Evolutionary conservation across 495 filamentous ascomycete species (phyloP).

Genomic region (Penicillium flavigenum): DNA sequence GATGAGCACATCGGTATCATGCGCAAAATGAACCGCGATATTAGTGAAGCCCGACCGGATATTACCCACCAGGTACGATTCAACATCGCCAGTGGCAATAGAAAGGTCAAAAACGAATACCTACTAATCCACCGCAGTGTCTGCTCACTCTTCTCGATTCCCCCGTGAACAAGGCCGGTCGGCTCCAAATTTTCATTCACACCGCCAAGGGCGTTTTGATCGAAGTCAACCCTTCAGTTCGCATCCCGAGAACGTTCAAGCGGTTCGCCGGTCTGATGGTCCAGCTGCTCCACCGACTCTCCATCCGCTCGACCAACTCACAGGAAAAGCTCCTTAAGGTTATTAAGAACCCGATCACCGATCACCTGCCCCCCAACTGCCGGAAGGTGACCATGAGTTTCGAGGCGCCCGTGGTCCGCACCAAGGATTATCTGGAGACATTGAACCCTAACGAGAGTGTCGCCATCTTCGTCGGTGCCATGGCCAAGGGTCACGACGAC

Average conservation of each 20-base stretch:
- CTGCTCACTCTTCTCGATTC: slow-evolving; percentile 96
- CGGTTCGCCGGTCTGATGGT: slow-evolving; percentile 98
- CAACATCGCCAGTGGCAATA: neutral
- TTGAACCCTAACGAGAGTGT: slow-evolving; percentile 83
- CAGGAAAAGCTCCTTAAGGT: slow-evolving; percentile 97
- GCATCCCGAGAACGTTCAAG: slow-evolving; percentile 97
- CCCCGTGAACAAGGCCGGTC: slow-evolving; percentile 96
- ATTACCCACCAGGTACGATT: slow-evolving; percentile 91
- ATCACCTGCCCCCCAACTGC: slow-evolving; percentile 95
- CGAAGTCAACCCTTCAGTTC: slow-evolving; percentile 93
- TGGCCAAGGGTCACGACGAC: slow-evolving; percentile 94
- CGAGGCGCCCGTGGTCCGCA: slow-evolving; percentile 81
- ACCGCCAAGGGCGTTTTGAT: slow-evolving; percentile 96
- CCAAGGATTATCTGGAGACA: slow-evolving; percentile 80
- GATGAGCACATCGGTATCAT: slow-evolving; percentile 98
- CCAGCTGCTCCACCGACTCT: slow-evolving; percentile 93
- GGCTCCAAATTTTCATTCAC: slow-evolving; percentile 96
- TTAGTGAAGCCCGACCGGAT: slow-evolving; percentile 94
- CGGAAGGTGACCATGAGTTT: slow-evolving; percentile 95
- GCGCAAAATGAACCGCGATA: slow-evolving; percentile 98
- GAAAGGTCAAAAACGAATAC: slow-evolving; percentile 11
- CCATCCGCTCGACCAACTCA: slow-evolving; percentile 91
- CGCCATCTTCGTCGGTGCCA: slow-evolving; percentile 95
- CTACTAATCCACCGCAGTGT: slow-evolving; percentile 56
- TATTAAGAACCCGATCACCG: slow-evolving; percentile 95